Conservation (phyloP, 495 filamentous ascomycete genomes). For the Thozetella sp. region DNA sequence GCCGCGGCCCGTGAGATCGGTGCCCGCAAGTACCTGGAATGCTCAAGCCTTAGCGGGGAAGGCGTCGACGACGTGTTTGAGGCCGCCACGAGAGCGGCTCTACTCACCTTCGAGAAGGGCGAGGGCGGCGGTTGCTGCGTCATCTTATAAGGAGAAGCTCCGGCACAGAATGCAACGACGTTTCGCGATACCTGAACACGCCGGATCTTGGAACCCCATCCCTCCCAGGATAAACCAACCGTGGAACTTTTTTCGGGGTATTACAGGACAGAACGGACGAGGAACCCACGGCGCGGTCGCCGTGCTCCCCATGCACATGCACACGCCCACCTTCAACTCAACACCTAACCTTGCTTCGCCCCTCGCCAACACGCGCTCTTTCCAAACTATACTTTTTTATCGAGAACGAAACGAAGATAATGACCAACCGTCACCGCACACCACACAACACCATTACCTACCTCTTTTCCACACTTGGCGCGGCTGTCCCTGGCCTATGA, state of each 20-base stretch:
- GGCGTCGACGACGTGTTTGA: constrained; percentile 99
- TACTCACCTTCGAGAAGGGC: constrained; percentile 88
- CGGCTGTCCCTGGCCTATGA: too few species aligned
- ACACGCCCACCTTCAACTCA: background rate
- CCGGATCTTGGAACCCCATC: too few species aligned
- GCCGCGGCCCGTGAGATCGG: constrained; percentile 82
- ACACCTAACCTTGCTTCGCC: background rate
- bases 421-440: background rate
- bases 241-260: too few species aligned
- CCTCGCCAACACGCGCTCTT: background rate
- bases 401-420: background rate
- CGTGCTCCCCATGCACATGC: too few species aligned
- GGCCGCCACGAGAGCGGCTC: constrained; percentile 91
- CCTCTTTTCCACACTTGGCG: background rate
- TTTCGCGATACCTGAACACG: background rate
- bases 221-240: too few species aligned
- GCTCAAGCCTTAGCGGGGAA: constrained; percentile 94
- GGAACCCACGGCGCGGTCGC: too few species aligned
- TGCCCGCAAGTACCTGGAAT: constrained; percentile 95
- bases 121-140: constrained; percentile 85
- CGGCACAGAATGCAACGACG: background rate
- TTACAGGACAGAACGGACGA: too few species aligned
- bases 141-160: constrained; percentile 68
- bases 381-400: background rate
- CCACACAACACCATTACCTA: background rate